Conservation (phyloP, 106 monocot species). For the Xerophyta viscosa region DNA sequence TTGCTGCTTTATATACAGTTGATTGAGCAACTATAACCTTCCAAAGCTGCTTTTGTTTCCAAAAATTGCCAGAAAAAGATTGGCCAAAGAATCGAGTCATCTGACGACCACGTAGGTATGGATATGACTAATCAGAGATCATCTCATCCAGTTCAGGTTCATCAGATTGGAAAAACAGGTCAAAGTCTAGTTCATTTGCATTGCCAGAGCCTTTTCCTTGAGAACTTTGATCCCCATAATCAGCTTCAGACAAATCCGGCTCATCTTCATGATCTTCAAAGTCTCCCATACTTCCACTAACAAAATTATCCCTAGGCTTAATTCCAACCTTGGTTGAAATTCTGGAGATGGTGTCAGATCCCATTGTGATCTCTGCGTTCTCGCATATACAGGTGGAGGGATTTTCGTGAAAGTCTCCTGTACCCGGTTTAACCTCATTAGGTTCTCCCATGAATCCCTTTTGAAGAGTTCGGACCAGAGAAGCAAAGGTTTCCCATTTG, state of each 20-base stretch:
- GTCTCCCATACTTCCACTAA: too few species aligned
- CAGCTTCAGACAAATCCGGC: conserved; percentile 24
- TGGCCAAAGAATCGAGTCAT: too few species aligned
- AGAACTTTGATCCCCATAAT: conserved; percentile 20
- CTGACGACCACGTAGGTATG: too few species aligned
- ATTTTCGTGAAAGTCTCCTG: conserved; percentile 89
- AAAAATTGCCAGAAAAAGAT: too few species aligned
- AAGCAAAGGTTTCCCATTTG: conserved; percentile 76
- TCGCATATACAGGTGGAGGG: conserved; percentile 70
- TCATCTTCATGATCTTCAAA: conserved; percentile 20
- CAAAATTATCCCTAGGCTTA: background rate
- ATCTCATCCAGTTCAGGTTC: conserved; percentile 32
- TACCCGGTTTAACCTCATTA: conserved; percentile 73
- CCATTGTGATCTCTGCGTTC: conserved; percentile 9
- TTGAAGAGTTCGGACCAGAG: conserved; percentile 51
- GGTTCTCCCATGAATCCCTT: conserved; percentile 97
- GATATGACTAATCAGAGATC: conserved; percentile 19
- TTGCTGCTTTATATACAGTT: conserved; percentile 1
- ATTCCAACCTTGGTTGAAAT: conserved; percentile 4
- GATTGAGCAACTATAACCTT: too few species aligned
- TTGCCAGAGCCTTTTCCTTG: conserved; percentile 1
- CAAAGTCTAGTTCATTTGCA: conserved; percentile 13
- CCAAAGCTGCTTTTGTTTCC: too few species aligned
- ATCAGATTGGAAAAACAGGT: conserved; percentile 11
- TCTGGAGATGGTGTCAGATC: too few species aligned